Evolutionary conservation across 2,329 filamentous ascomycete genomes (phyloP).

Genomic region (Penicillium sp.): DNA sequence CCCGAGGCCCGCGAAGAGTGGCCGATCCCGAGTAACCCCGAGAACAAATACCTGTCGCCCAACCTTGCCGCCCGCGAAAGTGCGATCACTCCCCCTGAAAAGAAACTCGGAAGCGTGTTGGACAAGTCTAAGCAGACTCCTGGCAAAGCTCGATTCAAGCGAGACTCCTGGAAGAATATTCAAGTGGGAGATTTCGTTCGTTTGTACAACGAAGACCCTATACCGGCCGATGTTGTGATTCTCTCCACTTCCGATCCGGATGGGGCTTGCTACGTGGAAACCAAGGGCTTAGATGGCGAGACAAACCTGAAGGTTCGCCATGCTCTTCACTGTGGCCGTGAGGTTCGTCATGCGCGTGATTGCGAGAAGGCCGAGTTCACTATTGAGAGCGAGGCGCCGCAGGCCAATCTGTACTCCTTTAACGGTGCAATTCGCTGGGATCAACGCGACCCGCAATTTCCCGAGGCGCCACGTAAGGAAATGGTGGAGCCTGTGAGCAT

Average conservation of each 20-base stretch:
- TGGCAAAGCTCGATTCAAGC: constrained; percentile 78
- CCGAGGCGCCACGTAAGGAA: constrained; percentile 57
- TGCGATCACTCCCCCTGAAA: constrained; percentile 25
- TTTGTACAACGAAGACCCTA: constrained; percentile 90
- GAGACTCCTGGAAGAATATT: constrained; percentile 90
- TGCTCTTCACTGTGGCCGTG: constrained; percentile 75
- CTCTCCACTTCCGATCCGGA: constrained; percentile 89
- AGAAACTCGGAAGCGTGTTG: constrained; percentile 62
- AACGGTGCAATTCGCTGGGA: constrained; percentile 84
- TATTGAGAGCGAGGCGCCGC: constrained; percentile 84
- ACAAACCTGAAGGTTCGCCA: constrained; percentile 95
- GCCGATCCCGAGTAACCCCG: constrained; percentile 31
- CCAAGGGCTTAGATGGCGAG: constrained; percentile 95
- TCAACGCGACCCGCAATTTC: constrained; percentile 61
- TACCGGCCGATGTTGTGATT: constrained; percentile 89
- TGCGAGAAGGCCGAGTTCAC: constrained; percentile 83
- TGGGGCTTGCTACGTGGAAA: constrained; percentile 94
- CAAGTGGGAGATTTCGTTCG: constrained; percentile 95
- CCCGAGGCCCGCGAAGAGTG: constrained; percentile 49
- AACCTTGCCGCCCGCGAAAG: constrained; percentile 28
- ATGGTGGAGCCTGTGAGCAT: constrained; percentile 93
- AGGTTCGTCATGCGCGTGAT: constrained; percentile 80
- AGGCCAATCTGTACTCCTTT: constrained; percentile 93
- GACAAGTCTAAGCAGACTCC: constrained; percentile 61
- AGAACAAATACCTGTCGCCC: constrained; percentile 30